phyloP scores from a whole-genome alignment of 805 yeast genomes.

The Schwanniomyces sp. region DNA sequence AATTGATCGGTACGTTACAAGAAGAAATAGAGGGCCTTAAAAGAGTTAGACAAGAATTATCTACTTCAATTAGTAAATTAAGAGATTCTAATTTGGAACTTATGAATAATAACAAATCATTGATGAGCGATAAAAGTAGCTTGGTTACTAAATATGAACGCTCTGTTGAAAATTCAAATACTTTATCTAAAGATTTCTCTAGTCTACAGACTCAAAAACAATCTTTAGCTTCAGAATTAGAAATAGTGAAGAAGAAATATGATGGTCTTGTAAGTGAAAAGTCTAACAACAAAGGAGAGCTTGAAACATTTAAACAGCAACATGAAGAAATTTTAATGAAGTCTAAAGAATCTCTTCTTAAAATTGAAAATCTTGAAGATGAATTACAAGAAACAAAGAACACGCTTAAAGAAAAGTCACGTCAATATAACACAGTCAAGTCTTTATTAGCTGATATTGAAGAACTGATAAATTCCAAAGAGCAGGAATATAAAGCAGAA shows the following conservation, averaged over 20 bases:
- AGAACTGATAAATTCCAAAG: slow-evolving; percentile 48
- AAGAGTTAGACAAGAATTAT: slow-evolving; percentile 39
- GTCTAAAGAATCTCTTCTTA: slow-evolving; percentile 59
- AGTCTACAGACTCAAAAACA: slow-evolving; percentile 46
- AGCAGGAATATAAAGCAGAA: slow-evolving; percentile 57
- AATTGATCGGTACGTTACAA: slow-evolving; percentile 36
- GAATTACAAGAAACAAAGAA: slow-evolving; percentile 76
- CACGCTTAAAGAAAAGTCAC: slow-evolving; percentile 73
- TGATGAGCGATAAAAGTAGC: slow-evolving; percentile 38
- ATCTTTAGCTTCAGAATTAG: slow-evolving; percentile 36
- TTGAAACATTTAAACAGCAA: slow-evolving; percentile 54
- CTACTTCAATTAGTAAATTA: slow-evolving; percentile 37
- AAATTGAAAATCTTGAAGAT: slow-evolving; percentile 70
- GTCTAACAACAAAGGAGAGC: slow-evolving; percentile 39
- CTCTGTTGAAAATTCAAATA: slow-evolving; percentile 25
- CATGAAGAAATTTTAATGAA: slow-evolving; percentile 71
- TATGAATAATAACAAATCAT: slow-evolving; percentile 29
- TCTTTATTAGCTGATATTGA: slow-evolving; percentile 69
- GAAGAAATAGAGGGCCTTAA: slow-evolving; percentile 34
- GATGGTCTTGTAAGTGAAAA: slow-evolving; percentile 33
- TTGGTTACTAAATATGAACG: slow-evolving; percentile 44
- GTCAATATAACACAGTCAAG: slow-evolving; percentile 75
- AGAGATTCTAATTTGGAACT: slow-evolving; percentile 43
- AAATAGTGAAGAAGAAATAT: slow-evolving; percentile 36
- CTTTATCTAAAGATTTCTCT: slow-evolving; percentile 34